Conservation (phyloP, 2,329 filamentous ascomycete genomes). For the Davidsoniella eucalypti region DNA sequence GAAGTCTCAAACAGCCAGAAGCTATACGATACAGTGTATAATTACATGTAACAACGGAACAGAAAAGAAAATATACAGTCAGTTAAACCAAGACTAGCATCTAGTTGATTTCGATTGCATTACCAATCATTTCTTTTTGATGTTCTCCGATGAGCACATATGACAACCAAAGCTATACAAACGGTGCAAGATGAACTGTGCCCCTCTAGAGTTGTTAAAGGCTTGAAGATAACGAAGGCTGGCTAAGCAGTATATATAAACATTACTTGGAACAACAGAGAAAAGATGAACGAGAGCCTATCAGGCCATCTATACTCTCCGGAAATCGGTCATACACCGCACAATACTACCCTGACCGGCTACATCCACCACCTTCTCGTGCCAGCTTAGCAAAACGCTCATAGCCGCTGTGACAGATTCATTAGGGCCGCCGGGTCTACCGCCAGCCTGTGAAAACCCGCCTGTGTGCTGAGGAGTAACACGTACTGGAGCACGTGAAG, state of each 20-base stretch:
- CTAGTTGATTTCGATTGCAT: too few species aligned
- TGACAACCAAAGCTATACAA: too few species aligned
- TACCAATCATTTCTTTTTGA: background rate
- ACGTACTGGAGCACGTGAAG: conserved; percentile 28
- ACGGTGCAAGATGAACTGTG: too few species aligned
- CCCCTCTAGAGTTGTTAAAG: too few species aligned
- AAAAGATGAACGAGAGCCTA: background rate
- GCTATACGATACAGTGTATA: background rate
- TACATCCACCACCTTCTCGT: conserved; percentile 94
- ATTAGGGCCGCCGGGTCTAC: conserved; percentile 33
- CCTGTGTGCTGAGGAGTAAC: conserved; percentile 58
- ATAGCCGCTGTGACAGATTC: conserved; percentile 72
- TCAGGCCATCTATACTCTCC: conserved; percentile 38
- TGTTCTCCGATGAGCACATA: too few species aligned
- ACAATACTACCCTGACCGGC: conserved; percentile 83
- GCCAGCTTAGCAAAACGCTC: conserved; percentile 96
- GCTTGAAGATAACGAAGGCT: too few species aligned
- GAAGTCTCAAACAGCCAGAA: background rate
- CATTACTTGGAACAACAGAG: background rate
- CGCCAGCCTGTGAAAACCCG: conserved; percentile 68
- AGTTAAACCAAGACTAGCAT: too few species aligned
- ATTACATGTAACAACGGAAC: background rate
- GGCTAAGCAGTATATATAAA: background rate
- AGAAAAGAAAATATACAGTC: too few species aligned
- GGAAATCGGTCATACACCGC: conserved; percentile 89